Percentiles rank a stretch among this genome's conserved stretches.
Conservation (phyloP, 2,329 filamentous ascomycete genomes). For the Pseudopyricularia javanii region DNA sequence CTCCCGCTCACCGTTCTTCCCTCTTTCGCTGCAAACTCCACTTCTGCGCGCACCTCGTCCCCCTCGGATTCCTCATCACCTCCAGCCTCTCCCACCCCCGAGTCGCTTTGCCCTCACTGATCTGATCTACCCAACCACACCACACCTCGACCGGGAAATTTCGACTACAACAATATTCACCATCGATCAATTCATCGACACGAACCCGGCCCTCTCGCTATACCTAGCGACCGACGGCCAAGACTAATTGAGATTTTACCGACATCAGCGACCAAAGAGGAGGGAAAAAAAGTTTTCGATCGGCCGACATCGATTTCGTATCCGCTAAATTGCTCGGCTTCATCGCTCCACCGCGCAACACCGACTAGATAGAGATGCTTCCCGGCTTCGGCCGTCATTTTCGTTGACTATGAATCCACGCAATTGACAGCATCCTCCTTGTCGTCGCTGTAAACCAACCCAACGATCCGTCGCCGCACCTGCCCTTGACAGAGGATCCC, state of each 20-base stretch:
- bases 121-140: no score
- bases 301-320: not conserved
- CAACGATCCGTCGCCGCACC: not conserved
- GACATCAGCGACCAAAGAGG: not conserved
- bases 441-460: constrained; percentile 4
- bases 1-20: no score
- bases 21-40: no score
- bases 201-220: no score
- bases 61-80: no score
- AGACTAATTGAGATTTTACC: not conserved
- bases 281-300: not conserved
- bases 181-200: no score
- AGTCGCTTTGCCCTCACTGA: no score
- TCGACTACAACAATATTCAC: no score
- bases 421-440: constrained; percentile 13
- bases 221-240: not conserved
- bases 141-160: no score
- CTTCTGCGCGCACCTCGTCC: no score
- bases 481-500: not conserved
- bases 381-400: constrained; percentile 5
- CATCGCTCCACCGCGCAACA: not conserved
- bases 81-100: no score
- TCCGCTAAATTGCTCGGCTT: not conserved
- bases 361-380: not conserved
- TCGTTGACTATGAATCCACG: constrained; percentile 19